A percentile compares a stretch with the other conserved stretches of the same genome.
phyloP scores from a whole-genome alignment of 768 basidiomycete genomes.

The Pleurotus citrinopileatus region DNA sequence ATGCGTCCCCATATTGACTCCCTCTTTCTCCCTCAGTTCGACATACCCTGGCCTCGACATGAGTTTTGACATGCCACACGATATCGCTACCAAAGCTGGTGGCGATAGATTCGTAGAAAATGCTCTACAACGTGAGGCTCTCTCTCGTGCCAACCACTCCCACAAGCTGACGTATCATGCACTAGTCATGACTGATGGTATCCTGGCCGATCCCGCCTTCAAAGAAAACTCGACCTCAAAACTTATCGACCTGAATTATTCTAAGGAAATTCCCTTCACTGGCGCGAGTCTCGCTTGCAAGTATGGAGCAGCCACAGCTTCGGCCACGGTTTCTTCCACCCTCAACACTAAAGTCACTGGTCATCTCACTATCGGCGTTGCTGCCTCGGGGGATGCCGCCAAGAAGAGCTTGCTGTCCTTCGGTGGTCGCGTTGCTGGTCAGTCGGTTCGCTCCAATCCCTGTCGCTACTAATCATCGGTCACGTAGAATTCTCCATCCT shows the following conservation, averaged over 20 bases:
- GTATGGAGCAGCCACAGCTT: not conserved
- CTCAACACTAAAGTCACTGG: not conserved
- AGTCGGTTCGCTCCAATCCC: not conserved
- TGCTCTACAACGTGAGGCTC: not conserved
- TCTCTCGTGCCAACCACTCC: no score
- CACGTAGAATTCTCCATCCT: not conserved
- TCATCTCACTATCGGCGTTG: not conserved
- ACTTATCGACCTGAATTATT: not conserved
- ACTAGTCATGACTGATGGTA: not conserved
- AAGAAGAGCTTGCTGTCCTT: conserved; percentile 3
- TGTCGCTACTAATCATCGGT: not conserved
- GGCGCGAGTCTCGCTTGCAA: not conserved
- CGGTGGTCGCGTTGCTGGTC: not conserved
- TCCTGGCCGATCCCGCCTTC: not conserved
- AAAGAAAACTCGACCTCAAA: not conserved
- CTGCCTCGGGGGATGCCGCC: not conserved
- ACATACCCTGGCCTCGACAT: conserved; percentile 8
- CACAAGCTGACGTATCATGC: not conserved
- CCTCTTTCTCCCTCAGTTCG: not conserved
- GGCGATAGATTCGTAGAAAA: not conserved
- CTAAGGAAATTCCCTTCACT: not conserved
- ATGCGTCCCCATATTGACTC: not conserved
- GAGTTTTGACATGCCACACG: conserved; percentile 8
- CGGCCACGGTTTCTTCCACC: not conserved
- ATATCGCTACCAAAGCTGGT: not conserved